Evolutionary conservation across 495 filamentous ascomycete genomes (phyloP).

Genomic region (Aspergillus incahuasiensis): DNA sequence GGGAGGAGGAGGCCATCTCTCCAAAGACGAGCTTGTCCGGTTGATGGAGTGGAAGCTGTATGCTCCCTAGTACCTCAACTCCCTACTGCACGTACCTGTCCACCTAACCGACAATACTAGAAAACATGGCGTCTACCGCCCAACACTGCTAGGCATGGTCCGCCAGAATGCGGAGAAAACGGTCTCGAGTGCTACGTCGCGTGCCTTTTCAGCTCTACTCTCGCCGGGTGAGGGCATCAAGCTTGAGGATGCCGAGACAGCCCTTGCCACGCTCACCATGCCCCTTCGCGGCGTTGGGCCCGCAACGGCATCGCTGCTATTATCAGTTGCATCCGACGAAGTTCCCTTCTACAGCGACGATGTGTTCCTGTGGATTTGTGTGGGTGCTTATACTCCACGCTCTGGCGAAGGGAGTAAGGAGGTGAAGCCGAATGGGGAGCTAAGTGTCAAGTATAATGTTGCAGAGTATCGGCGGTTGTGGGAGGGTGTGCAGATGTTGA

Average conservation of each 20-base stretch:
- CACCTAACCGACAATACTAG: too few relatives aligned
- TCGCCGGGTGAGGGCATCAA: neutral
- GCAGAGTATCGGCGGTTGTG: conserved; percentile 59
- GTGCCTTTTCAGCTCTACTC: conserved; percentile 38
- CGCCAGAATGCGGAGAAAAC: conserved; percentile 49
- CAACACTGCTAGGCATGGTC: conserved; percentile 60
- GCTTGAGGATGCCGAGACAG: conserved; percentile 21
- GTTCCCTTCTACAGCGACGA: conserved; percentile 77
- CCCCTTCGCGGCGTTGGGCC: conserved; percentile 63
- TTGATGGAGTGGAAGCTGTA: conserved; percentile 80
- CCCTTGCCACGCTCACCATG: conserved; percentile 44
- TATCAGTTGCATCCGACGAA: conserved; percentile 48
- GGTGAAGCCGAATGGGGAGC: conserved; percentile 34
- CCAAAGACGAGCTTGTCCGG: conserved; percentile 29
- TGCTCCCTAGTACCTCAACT: conserved; percentile 24
- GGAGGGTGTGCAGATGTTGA: conserved; percentile 38
- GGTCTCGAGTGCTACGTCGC: conserved; percentile 40
- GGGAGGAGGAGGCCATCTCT: conserved; percentile 16
- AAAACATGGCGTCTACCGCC: conserved; percentile 66
- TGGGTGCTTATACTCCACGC: conserved; percentile 13
- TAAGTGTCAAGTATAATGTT: conserved; percentile 58
- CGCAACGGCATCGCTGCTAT: conserved; percentile 67
- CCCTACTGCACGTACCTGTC: neutral
- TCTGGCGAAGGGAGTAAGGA: conserved; percentile 25
- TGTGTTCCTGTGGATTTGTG: conserved; percentile 61